Evolutionary conservation across 1,284 basidiomycete species (phyloP).

Genomic region (Laetiporus sulphureus): DNA sequence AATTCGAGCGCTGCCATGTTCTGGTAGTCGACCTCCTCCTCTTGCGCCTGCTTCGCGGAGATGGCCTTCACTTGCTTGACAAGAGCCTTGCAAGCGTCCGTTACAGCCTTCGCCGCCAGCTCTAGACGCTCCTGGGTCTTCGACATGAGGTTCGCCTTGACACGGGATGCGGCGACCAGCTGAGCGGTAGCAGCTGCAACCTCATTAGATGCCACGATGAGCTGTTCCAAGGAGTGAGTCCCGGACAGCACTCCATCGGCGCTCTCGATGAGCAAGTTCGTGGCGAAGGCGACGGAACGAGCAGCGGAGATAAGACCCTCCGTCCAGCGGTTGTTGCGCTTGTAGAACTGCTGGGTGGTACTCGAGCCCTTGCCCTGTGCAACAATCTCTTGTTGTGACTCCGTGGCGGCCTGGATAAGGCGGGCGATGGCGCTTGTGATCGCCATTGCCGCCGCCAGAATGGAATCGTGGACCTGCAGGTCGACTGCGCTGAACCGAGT

Average conservation of each 20-base stretch:
- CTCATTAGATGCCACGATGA: constrained; percentile 98
- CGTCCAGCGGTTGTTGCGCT: constrained; percentile 99
- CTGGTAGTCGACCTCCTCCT: constrained; percentile 86
- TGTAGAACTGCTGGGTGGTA: constrained; percentile 96
- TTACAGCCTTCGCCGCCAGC: constrained; percentile 95
- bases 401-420: constrained; percentile 94
- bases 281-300: constrained; percentile 96
- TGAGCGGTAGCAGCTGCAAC: constrained; percentile 96
- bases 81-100: constrained; percentile 96
- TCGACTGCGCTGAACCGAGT: constrained; percentile 85
- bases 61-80: constrained; percentile 97
- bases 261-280: constrained; percentile 93
- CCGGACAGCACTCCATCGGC: constrained; percentile 97
- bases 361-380: constrained; percentile 90
- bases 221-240: constrained; percentile 94
- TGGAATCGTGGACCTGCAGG: constrained; percentile 96
- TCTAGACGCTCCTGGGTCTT: constrained; percentile 97
- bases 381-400: constrained; percentile 97
- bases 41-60: constrained; percentile 74
- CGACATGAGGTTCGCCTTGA: constrained; percentile 98
- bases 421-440: constrained; percentile 95
- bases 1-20: constrained; percentile 93
- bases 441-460: constrained; percentile 87
- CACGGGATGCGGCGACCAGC: constrained; percentile 95
- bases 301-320: constrained; percentile 98